Conservation (phyloP, 2,329 filamentous ascomycete genomes). For the Venturia nashicola region DNA sequence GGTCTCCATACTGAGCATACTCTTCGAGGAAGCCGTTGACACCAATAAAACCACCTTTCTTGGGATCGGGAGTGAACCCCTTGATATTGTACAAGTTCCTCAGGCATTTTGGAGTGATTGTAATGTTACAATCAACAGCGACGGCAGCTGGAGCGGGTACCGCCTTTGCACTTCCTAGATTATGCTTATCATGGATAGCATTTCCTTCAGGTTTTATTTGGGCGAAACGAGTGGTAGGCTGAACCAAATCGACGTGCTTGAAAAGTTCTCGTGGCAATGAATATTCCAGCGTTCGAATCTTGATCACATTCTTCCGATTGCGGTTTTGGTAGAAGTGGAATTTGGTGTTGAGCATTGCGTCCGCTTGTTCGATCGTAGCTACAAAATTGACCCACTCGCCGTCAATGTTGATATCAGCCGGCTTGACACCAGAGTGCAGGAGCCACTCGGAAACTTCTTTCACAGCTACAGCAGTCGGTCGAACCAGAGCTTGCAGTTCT, state of each 20-base stretch:
- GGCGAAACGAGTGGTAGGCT: conserved; percentile 50
- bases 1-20: conserved; percentile 6
- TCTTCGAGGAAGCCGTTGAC: conserved; percentile 7
- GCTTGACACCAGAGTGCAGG: conserved; percentile 33
- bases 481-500: conserved; percentile 42
- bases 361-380: conserved; percentile 39
- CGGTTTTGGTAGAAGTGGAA: conserved; percentile 45
- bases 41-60: neutral
- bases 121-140: conserved; percentile 7
- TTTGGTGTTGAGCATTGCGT: conserved; percentile 42
- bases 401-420: conserved; percentile 34
- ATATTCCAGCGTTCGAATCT: conserved; percentile 46
- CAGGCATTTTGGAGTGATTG: conserved; percentile 7
- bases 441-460: conserved; percentile 45
- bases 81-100: conserved; percentile 9
- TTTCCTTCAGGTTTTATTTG: conserved; percentile 1
- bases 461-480: conserved; percentile 37
- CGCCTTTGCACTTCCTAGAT: conserved; percentile 29
- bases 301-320: conserved; percentile 24
- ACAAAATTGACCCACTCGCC: conserved; percentile 52
- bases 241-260: conserved; percentile 47
- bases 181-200: conserved; percentile 14
- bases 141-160: neutral
- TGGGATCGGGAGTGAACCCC: neutral
- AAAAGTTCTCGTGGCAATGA: conserved; percentile 46